Evolutionary conservation across 129 eudicot genomes (phyloP), one percentile per base, ranked within the genome.

Genomic region (Chrysanthemum makinoi): DNA sequence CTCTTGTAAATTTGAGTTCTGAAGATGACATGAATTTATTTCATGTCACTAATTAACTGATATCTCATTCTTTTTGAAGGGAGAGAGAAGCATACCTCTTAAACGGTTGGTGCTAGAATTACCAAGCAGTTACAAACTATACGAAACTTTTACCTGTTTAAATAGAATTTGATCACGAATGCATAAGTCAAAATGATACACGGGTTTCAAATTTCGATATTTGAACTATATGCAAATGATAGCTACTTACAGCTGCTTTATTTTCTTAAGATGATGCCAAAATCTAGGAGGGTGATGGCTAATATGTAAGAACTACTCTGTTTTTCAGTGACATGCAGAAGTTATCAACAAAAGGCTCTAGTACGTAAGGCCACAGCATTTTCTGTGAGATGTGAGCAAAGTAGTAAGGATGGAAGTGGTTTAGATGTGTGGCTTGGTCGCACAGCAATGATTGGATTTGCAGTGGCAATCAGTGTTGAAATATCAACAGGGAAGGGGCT

Each of bases 371-470:
- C 89, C 12, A 62, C 74, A 62, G 1, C 84, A 60, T 74, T 80
- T 64, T 80, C 92, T 18, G 77, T 93, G 66, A 84, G 81, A 81
- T 89, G 87, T 76, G 98, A 94, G 70, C 96, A 89, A 85, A 85
- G 89, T 73, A 69, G 89, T 22, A 84, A 87, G 77, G 90, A 73
- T 3, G 88, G 86, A 6, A 84, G 49, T 26, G 76, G 97, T 68
- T 73, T 94, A 72, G 96, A 94, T 79, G 87, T 89, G 72, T 94
- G 98, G 98, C 90, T 94, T 11, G 97, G 97, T 18, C 87, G 97
- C 19, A 33, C 80, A 52, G 98, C 96, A 64, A 94, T 94, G 96
- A 2, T 86, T 76, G 98, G 98, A 5, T 94, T 94, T 84, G 96
- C 95, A 2, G 89, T 76, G 15, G 97, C 96, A 16, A 68, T 94